phyloP scores from a whole-genome alignment of 1,284 basidiomycete genomes.

The Coniophora puteana region DNA sequence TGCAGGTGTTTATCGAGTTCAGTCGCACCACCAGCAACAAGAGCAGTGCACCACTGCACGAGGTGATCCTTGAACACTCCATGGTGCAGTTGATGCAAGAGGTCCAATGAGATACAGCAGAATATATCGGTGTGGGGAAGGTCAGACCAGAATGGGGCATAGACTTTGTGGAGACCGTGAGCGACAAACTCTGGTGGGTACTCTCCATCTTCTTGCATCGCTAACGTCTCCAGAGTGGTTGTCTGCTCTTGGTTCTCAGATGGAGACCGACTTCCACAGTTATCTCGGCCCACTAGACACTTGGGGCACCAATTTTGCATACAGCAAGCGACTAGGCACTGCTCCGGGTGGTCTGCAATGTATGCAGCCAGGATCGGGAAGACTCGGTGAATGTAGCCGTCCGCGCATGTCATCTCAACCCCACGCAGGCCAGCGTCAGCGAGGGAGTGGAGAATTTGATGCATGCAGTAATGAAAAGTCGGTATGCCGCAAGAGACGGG shows the following conservation, averaged over 20 bases:
- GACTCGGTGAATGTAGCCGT: conserved; percentile 12
- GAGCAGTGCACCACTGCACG: conserved; percentile 3
- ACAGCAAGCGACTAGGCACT: conserved; percentile 12
- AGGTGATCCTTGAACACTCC: conserved; percentile 26
- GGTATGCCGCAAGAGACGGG: conserved; percentile 10
- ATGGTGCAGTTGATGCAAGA: conserved; percentile 30
- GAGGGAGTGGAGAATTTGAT: conserved; percentile 14
- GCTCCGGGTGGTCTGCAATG: conserved; percentile 13
- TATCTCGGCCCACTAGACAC: conserved; percentile 2
- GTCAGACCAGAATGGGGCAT: conserved; percentile 21
- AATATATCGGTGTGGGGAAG: conserved; percentile 21
- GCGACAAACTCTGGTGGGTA: conserved; percentile 1
- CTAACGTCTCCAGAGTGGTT: neutral
- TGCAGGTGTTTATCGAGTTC: no score
- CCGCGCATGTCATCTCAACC: conserved; percentile 18
- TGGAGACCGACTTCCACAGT: neutral
- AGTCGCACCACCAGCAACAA: conserved; percentile 6
- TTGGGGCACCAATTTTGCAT: conserved; percentile 9
- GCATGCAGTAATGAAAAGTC: conserved; percentile 26
- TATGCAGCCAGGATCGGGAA: conserved; percentile 18
- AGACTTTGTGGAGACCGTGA: conserved; percentile 8
- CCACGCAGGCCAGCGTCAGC: conserved; percentile 17
- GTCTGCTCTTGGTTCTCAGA: neutral
- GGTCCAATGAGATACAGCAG: conserved; percentile 20
- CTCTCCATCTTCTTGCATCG: conserved; percentile 1